phyloP scores from a whole-genome alignment of 1,139 yeast species.

The Pichia sp. region DNA sequence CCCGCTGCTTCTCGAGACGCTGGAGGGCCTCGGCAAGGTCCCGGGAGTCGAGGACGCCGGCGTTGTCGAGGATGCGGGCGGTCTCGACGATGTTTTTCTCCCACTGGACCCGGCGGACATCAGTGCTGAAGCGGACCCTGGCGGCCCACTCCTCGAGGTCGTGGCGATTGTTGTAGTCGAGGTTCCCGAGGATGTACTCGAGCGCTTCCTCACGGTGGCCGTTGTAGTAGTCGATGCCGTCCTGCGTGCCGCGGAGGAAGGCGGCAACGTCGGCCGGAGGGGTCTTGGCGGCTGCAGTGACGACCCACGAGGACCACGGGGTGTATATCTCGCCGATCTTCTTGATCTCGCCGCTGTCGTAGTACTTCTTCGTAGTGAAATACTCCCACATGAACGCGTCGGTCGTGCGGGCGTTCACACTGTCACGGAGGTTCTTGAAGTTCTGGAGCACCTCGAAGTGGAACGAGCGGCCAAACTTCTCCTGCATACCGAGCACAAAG shows the following conservation, averaged over 20 bases:
- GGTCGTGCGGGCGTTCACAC: conserved; percentile 60
- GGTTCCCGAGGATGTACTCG: conserved; percentile 55
- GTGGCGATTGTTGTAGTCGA: conserved; percentile 64
- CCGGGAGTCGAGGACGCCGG: conserved; percentile 42
- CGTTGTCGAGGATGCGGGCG: conserved; percentile 51
- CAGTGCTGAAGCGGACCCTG: conserved; percentile 60
- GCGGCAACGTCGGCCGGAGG: conserved; percentile 25
- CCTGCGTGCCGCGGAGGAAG: conserved; percentile 45
- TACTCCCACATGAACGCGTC: conserved; percentile 97
- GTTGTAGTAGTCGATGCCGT: conserved; percentile 66
- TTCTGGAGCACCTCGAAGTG: conserved; percentile 59
- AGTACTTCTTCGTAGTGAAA: conserved; percentile 82
- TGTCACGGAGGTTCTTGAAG: conserved; percentile 71
- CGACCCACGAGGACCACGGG: conserved; percentile 96
- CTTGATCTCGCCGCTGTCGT: conserved; percentile 77
- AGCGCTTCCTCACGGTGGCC: conserved; percentile 61
- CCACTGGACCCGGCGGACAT: conserved; percentile 50
- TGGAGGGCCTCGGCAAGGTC: conserved; percentile 22
- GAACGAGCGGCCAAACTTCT: conserved; percentile 40
- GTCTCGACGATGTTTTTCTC: conserved; percentile 46
- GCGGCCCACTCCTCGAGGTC: conserved; percentile 80
- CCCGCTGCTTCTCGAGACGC: background rate
- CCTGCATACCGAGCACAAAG: conserved; percentile 67
- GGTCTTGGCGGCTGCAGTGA: conserved; percentile 47
- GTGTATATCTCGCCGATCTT: conserved; percentile 84